Evolutionary conservation across 352 stramenopile genomes (phyloP), one percentile per base, ranked within the genome.

Genomic region (Thalassiosira mediterranea): DNA sequence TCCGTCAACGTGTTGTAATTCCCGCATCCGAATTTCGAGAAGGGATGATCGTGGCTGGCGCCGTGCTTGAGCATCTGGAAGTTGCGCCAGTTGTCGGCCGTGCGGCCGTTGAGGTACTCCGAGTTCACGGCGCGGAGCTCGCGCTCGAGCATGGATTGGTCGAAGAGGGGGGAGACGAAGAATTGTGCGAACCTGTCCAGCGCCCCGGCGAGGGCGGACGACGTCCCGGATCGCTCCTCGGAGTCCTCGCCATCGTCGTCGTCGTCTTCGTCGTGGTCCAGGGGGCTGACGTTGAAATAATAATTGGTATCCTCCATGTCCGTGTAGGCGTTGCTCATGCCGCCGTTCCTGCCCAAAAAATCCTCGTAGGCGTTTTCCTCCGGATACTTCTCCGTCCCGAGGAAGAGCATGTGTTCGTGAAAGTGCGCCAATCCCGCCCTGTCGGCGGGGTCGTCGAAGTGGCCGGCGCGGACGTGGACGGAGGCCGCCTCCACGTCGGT

Each of bases 111-210:
- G 31, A 93, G 83, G 81, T 98, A 96, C 83, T 99, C 97, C 1
- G 94, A 96, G 76, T 99, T 95, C 11, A 99, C 96, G 0, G 96
- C 96, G 53, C 97, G 93, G 56, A 98, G 91, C 85, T 99, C 97
- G 4, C 97, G 91, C 47, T 97, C 93, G 0, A 95, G 95, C 34
- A 94, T 94, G 23, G 79, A 89, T 56, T 86, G 23, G 23, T 93
- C 96, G 76, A 99, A 98, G 0, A 96, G 76, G 25, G 97, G 97
- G n/a, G 93, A 77, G 29, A 98, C 95, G 84, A 99, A 99, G 72
- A 99, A 99, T 89, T 98, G 95, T 31, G 96, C 88, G 64, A 99
- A 98, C 23, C 96, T 91, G 82, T 98, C 96, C n/a, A 99, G 76
- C 23, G 93, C 95, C 25, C 94, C 95, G 7, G 86, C 42, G 4